Percentiles rank a stretch among this genome's conserved stretches.
Evolutionary conservation across 2,329 filamentous ascomycete species (phyloP).

Genomic region (Neofusicoccum parvum): DNA sequence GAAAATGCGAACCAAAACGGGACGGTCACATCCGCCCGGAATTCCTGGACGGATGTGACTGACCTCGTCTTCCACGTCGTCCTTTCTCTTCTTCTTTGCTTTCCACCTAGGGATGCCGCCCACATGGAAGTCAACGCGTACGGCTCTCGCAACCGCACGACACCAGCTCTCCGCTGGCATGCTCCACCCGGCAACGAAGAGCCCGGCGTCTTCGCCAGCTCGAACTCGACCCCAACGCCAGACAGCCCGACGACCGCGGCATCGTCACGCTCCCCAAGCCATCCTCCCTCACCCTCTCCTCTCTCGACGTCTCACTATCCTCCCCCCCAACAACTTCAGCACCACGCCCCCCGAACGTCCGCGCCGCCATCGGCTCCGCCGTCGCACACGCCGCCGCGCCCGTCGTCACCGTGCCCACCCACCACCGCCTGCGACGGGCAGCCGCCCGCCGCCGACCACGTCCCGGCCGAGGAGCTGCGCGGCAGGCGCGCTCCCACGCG

Average conservation of each 20-base stretch:
- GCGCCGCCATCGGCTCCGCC: no score
- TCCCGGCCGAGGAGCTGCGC: neutral
- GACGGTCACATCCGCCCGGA: no score
- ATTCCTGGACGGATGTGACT: neutral
- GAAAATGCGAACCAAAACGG: no score
- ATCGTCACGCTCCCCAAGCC: neutral
- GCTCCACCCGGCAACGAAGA: neutral
- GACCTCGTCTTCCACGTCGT: neutral
- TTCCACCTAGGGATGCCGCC: neutral
- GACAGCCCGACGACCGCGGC: neutral
- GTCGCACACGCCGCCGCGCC: no score
- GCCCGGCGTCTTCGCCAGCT: neutral
- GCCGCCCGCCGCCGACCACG: neutral
- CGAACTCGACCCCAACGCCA: neutral
- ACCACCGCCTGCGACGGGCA: neutral
- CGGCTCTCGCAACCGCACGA: neutral
- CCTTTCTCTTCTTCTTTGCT: neutral
- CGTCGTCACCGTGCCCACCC: neutral
- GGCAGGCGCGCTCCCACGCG: neutral
- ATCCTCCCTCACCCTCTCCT: neutral
- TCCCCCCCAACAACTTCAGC: no score
- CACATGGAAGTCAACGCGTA: neutral
- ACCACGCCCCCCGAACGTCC: no score
- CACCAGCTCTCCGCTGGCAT: neutral
- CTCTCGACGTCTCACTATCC: neutral